A percentile compares a stretch with the other conserved stretches of the same genome.
phyloP scores from a whole-genome alignment of 2,329 filamentous ascomycete genomes.

The Fusarium abutilonis region DNA sequence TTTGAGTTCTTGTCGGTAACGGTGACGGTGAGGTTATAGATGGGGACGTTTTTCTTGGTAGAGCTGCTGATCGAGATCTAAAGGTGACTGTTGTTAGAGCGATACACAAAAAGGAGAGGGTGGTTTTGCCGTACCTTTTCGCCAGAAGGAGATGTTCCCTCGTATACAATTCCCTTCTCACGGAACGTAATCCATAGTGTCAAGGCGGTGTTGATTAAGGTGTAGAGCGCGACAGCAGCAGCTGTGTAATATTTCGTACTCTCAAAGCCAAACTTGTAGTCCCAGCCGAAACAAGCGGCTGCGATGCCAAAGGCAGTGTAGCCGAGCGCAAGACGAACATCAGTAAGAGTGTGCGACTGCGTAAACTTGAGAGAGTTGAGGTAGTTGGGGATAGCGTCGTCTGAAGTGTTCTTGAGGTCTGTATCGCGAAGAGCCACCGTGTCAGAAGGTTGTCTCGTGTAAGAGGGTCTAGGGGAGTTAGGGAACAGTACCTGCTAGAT shows the following conservation, averaged over 20 bases:
- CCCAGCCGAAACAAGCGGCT: constrained; percentile 85
- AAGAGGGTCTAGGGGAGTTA: neutral
- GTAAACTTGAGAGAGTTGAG: constrained; percentile 86
- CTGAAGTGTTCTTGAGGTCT: constrained; percentile 97
- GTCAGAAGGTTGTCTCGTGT: constrained; percentile 35
- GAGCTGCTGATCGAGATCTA: constrained; percentile 78
- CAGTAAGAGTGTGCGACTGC: constrained; percentile 82
- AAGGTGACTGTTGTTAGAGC: constrained; percentile 22
- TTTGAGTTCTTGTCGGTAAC: constrained; percentile 55
- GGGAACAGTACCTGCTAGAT: constrained; percentile 65
- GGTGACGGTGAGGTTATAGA: constrained; percentile 79
- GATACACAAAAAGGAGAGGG: neutral
- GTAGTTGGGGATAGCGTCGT: constrained; percentile 94
- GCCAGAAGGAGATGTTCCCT: constrained; percentile 73
- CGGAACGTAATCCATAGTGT: constrained; percentile 87
- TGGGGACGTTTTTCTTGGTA: constrained; percentile 81
- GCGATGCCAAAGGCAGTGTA: constrained; percentile 84
- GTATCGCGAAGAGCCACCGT: constrained; percentile 41
- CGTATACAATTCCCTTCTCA: constrained; percentile 84
- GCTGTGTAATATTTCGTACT: constrained; percentile 83
- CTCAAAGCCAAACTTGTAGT: constrained; percentile 92
- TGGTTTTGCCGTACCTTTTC: constrained; percentile 68
- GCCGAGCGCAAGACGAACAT: constrained; percentile 84
- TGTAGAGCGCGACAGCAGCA: constrained; percentile 81
- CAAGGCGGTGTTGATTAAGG: constrained; percentile 78